These are phyloP conservation scores for Fusarium graminum DNA, from an alignment of 2,329 filamentous ascomycete species.

Conservation along the genomic window DNA sequence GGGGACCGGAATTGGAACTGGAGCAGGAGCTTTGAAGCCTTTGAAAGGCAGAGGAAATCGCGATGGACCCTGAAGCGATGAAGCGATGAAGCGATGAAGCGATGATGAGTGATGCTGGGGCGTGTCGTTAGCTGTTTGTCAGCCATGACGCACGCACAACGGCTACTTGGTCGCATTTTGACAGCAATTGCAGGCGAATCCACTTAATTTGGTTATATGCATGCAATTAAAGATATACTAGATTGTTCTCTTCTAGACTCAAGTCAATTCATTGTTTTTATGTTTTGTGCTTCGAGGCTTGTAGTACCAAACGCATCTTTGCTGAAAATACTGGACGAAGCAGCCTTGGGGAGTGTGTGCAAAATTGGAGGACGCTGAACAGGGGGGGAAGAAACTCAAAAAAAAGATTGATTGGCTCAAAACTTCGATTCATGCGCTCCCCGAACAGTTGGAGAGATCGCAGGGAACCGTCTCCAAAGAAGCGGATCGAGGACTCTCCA, in stretches of 20 bases:
- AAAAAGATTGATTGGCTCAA: constrained; percentile 20
- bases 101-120: constrained; percentile 16
- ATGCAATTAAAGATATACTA: too few relatives aligned
- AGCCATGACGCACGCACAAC: constrained; percentile 1
- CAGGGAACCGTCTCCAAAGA: constrained; percentile 32
- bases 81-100: constrained; percentile 1
- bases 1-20: background rate
- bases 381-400: constrained; percentile 10
- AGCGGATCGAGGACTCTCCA: constrained; percentile 41
- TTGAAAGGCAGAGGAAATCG: constrained; percentile 30
- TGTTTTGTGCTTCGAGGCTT: background rate
- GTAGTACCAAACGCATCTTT: constrained; percentile 10
- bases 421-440: constrained; percentile 34
- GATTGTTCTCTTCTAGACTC: too few relatives aligned
- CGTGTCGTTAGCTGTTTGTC: constrained; percentile 14
- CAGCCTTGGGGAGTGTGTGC: constrained; percentile 18
- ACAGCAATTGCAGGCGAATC: background rate
- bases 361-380: constrained; percentile 3
- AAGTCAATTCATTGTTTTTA: too few relatives aligned
- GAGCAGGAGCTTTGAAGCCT: constrained; percentile 13
- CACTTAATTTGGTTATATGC: background rate
- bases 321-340: background rate
- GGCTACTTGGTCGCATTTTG: background rate
- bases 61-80: constrained; percentile 32
- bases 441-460: constrained; percentile 41